Evolutionary conservation across 106 monocot species (phyloP), one percentile per base, ranked within the genome.

Genomic region (Alisma plantagoaquatica): DNA sequence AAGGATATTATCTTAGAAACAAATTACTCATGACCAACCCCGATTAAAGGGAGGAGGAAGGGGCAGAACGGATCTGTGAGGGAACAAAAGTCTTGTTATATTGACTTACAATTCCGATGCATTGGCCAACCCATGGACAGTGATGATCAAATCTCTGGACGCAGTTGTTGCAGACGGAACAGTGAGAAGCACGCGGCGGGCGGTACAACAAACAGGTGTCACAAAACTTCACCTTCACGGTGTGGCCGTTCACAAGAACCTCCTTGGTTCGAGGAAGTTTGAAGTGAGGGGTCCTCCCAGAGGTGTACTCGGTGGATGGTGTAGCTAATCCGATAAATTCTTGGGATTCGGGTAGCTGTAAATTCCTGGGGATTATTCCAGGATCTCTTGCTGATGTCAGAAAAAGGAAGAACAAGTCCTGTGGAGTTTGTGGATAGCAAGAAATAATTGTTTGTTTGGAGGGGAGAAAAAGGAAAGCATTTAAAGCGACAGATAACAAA

Each of bases 81-180:
- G n/a, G n/a, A n/a, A n/a, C n/a, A n/a, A n/a, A n/a, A n/a, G n/a
- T n/a, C n/a, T n/a, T n/a, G n/a, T n/a, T n/a, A n/a, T n/a, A n/a
- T n/a, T n/a, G n/a, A 71, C 62, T 76, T 71, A 94, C 93, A 41
- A 78, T 10, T 61, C 94, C 87, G 46, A 94, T 94, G 73, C 94
- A 94, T 66, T 94, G 94, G 17, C 84, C 94, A 41, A 94, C 94
- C 94, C 94, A 94, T 24, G 94, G 94, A 51, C 94, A 94, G 50
- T 94, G 94, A 56, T 94, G 94, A 65, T 94, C 94, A 33, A 94
- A 94, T 58, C 70, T 81, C 70, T 84, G 83, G 38, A 94, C 87
- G 31, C 94, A 94, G 21, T 94, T 94, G 63, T 94, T 80, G 70
- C 87, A 94, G 16, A 94, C 65, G 3, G 87, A 87, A 53, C 94